These are phyloP conservation scores for Candida boleticola DNA, from an alignment of 805 yeast species.

Conservation along the genomic window DNA sequence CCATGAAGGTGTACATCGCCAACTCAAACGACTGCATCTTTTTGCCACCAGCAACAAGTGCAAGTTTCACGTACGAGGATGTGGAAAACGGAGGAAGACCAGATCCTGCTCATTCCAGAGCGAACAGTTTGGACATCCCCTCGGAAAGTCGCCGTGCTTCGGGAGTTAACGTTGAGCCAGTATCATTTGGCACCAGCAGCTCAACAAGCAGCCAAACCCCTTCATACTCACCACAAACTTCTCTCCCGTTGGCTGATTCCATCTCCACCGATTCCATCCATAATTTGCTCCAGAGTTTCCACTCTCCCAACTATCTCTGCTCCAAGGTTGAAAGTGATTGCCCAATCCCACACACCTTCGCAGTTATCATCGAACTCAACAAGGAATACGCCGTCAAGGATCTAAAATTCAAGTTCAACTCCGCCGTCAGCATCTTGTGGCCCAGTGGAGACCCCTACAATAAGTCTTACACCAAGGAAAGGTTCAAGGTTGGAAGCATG, in stretches of 20 bases:
- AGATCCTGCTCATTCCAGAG: neutral
- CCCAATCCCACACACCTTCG: conserved; percentile 53
- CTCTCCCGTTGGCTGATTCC: neutral
- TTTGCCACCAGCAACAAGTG: conserved; percentile 37
- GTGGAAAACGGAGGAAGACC: conserved; percentile 38
- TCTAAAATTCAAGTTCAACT: conserved; percentile 41
- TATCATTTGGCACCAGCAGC: neutral
- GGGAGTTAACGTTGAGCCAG: neutral
- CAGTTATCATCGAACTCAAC: conserved; percentile 45
- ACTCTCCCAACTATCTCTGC: conserved; percentile 35
- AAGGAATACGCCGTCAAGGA: conserved; percentile 38
- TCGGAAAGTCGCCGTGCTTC: neutral
- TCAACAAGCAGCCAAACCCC: neutral
- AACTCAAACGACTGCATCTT: conserved; percentile 40
- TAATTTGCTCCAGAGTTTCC: conserved; percentile 1
- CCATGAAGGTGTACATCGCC: conserved; percentile 31
- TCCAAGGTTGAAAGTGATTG: conserved; percentile 36
- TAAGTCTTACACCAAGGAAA: conserved; percentile 42
- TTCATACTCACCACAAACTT: too few relatives aligned
- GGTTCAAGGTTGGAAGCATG: conserved; percentile 45
- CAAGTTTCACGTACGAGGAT: conserved; percentile 42
- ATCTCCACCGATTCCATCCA: neutral
- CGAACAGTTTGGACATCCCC: neutral
- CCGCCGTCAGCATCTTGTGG: conserved; percentile 49
- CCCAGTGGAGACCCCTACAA: conserved; percentile 52